Percentiles rank a stretch among this genome's conserved stretches.
phyloP scores from a whole-genome alignment of 495 filamentous ascomycete genomes.

The Trichoderma parareesei region DNA sequence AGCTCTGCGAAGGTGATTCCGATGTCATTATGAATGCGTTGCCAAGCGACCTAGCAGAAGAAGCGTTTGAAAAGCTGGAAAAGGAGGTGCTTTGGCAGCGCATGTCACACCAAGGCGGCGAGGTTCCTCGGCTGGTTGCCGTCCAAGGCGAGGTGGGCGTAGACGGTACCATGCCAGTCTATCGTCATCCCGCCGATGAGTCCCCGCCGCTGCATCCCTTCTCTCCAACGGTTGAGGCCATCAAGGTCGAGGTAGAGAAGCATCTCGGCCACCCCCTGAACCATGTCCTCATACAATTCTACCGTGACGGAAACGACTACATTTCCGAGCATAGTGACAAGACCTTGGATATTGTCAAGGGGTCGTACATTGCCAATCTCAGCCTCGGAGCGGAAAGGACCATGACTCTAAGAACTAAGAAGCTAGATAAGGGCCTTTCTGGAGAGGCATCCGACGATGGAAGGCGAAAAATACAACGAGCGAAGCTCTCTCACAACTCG shows the following conservation, averaged over 20 bases:
- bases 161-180: slow-evolving; percentile 79
- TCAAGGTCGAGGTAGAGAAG: slow-evolving; percentile 58
- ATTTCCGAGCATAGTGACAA: slow-evolving; percentile 98
- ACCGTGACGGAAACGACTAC: slow-evolving; percentile 82
- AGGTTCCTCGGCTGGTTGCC: slow-evolving; percentile 88
- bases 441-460: slow-evolving; percentile 11
- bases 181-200: slow-evolving; percentile 90
- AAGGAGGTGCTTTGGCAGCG: slow-evolving; percentile 79
- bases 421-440: slow-evolving; percentile 26
- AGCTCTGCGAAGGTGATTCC: slow-evolving; percentile 68
- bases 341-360: slow-evolving; percentile 79
- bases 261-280: slow-evolving; percentile 76
- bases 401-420: slow-evolving; percentile 86
- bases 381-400: slow-evolving; percentile 85
- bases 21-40: slow-evolving; percentile 64
- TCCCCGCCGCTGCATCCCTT: slow-evolving; percentile 72
- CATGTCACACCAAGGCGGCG: slow-evolving; percentile 87
- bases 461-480: slow-evolving; percentile 45
- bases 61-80: slow-evolving; percentile 61
- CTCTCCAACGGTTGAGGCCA: slow-evolving; percentile 58
- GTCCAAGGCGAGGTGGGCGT: slow-evolving; percentile 67
- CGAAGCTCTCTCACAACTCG: slow-evolving; percentile 78
- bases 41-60: slow-evolving; percentile 36
- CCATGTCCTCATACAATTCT: slow-evolving; percentile 88
- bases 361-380: slow-evolving; percentile 81